These are phyloP conservation scores for Penicillium rolfsii DNA, from an alignment of 2,329 filamentous ascomycete genomes.

Conservation along the genomic window DNA sequence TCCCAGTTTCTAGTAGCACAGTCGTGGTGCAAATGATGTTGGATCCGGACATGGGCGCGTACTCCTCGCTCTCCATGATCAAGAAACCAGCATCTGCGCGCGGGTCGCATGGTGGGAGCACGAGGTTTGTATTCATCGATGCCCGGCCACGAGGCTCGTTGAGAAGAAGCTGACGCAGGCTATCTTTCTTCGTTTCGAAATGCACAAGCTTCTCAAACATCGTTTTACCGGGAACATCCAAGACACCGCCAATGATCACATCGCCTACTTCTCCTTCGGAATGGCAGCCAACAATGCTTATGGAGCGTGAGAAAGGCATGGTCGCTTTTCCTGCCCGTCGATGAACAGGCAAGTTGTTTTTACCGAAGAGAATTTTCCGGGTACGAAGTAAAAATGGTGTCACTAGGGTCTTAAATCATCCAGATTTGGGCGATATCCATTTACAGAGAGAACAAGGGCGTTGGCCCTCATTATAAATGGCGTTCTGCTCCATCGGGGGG, in stretches of 20 bases:
- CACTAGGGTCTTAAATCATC: background rate
- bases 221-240: slow-evolving; percentile 47
- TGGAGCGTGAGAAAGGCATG: slow-evolving; percentile 29
- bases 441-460: background rate
- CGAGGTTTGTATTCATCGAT: slow-evolving; percentile 46
- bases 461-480: background rate
- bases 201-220: slow-evolving; percentile 55
- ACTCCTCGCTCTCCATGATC: slow-evolving; percentile 53
- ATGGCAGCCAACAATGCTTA: slow-evolving; percentile 32
- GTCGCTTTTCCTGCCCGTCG: background rate
- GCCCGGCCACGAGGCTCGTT: slow-evolving; percentile 53
- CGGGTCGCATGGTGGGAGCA: slow-evolving; percentile 51
- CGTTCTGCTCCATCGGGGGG: background rate
- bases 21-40: slow-evolving; percentile 52
- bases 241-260: slow-evolving; percentile 54
- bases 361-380: background rate
- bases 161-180: slow-evolving; percentile 48
- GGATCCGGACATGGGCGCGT: slow-evolving; percentile 51
- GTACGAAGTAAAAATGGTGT: background rate
- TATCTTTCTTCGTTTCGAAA: slow-evolving; percentile 47
- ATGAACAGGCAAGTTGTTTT: background rate
- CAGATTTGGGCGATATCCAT: background rate
- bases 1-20: slow-evolving; percentile 53
- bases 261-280: slow-evolving; percentile 50
- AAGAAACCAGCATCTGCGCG: slow-evolving; percentile 51